Conservation (phyloP, 179 eudicot genomes). For the Silene coronaria region DNA sequence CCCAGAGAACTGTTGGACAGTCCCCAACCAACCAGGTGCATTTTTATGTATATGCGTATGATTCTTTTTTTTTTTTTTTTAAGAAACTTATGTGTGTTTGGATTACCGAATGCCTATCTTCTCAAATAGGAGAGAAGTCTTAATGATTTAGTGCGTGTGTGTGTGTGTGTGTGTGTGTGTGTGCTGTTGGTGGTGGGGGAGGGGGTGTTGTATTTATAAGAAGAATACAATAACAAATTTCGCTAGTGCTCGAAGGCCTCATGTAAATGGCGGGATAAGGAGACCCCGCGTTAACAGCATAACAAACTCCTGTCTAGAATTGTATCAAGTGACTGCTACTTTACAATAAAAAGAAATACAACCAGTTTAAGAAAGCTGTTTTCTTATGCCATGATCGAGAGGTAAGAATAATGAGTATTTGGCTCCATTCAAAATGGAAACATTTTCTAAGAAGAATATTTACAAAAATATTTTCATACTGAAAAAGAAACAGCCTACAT, state of each 20-base stretch:
- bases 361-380: background rate
- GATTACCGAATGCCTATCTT: background rate
- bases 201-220: too few relatives aligned
- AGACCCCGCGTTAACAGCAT: too few relatives aligned
- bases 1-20: constrained; percentile 29
- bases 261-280: too few relatives aligned
- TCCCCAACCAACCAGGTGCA: constrained; percentile 25
- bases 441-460: background rate
- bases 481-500: constrained; percentile 4
- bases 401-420: background rate
- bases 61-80: background rate
- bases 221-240: too few relatives aligned
- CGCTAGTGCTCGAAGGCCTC: too few relatives aligned
- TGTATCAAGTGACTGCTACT: background rate
- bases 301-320: background rate
- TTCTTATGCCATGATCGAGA: background rate
- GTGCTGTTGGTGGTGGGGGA: too few relatives aligned
- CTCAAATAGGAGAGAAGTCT: too few relatives aligned
- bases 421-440: background rate
- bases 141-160: too few relatives aligned
- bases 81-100: background rate
- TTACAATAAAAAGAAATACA: background rate
- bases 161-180: too few relatives aligned
- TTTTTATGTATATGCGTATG: background rate
- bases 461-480: background rate